Conservation (phyloP, 805 yeast species). For the Phaffomyces opuntiae region DNA sequence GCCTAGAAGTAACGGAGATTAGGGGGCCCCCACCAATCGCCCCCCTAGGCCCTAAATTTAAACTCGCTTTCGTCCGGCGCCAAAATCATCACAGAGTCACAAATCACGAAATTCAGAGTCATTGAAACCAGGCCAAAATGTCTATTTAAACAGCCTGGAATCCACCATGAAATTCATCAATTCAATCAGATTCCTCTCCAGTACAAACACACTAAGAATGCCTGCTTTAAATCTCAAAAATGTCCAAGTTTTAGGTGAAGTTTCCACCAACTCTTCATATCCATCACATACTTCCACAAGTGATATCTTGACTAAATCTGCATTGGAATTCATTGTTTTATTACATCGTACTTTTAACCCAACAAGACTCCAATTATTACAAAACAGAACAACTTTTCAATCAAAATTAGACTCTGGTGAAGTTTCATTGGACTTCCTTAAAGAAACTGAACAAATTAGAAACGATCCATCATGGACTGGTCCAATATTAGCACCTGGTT, state of each 20-base stretch:
- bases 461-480: slow-evolving; percentile 73
- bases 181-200: neutral
- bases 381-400: slow-evolving; percentile 57
- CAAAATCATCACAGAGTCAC: too few relatives aligned
- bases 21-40: neutral
- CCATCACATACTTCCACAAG: slow-evolving; percentile 34
- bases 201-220: slow-evolving; percentile 7
- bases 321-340: slow-evolving; percentile 61
- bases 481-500: slow-evolving; percentile 63
- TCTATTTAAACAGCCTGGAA: too few relatives aligned
- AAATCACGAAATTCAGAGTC: neutral
- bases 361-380: slow-evolving; percentile 49
- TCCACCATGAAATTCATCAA: neutral
- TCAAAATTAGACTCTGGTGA: slow-evolving; percentile 45
- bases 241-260: slow-evolving; percentile 30
- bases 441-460: slow-evolving; percentile 61
- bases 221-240: slow-evolving; percentile 22
- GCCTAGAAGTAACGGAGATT: neutral
- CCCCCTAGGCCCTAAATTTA: neutral
- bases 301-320: slow-evolving; percentile 32
- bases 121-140: neutral
- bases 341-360: slow-evolving; percentile 66
- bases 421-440: slow-evolving; percentile 43
- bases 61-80: neutral
- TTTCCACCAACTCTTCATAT: slow-evolving; percentile 24